Percentiles rank a stretch among this genome's conserved stretches.
These are phyloP conservation scores for Saturnispora saitoi DNA, from an alignment of 805 yeast genomes.

Conservation along the genomic window DNA sequence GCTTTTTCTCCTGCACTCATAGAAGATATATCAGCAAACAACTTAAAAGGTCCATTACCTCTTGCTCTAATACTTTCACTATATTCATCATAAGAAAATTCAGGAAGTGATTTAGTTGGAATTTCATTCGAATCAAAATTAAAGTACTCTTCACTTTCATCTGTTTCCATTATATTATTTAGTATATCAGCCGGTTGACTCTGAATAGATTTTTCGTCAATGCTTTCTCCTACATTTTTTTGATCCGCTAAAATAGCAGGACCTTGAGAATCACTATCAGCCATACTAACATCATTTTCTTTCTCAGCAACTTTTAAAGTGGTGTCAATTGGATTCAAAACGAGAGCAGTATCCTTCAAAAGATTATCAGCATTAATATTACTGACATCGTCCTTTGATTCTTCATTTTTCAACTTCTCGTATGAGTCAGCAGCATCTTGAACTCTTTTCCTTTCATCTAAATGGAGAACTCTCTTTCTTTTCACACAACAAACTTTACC, in stretches of 20 bases:
- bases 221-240: background rate
- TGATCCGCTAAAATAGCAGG: background rate
- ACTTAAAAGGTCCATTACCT: slow-evolving; percentile 35
- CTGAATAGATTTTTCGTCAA: background rate
- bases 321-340: too few relatives aligned
- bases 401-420: slow-evolving; percentile 2
- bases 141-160: background rate
- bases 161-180: background rate
- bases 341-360: too few relatives aligned
- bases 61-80: slow-evolving; percentile 1
- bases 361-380: background rate
- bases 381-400: background rate
- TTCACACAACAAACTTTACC: slow-evolving; percentile 66
- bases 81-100: slow-evolving; percentile 25
- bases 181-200: background rate
- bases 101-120: slow-evolving; percentile 25
- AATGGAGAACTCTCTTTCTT: slow-evolving; percentile 34
- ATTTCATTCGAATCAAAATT: slow-evolving; percentile 29
- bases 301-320: slow-evolving; percentile 6
- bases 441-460: slow-evolving; percentile 13
- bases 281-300: slow-evolving; percentile 4
- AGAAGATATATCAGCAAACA: slow-evolving; percentile 34
- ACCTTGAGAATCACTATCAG: background rate
- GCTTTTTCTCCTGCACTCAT: slow-evolving; percentile 40
- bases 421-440: slow-evolving; percentile 9